A percentile compares a stretch with the other conserved stretches of the same genome.
phyloP scores from a whole-genome alignment of 192 early-diverging fungal species.

The Podochytrium sp. region DNA sequence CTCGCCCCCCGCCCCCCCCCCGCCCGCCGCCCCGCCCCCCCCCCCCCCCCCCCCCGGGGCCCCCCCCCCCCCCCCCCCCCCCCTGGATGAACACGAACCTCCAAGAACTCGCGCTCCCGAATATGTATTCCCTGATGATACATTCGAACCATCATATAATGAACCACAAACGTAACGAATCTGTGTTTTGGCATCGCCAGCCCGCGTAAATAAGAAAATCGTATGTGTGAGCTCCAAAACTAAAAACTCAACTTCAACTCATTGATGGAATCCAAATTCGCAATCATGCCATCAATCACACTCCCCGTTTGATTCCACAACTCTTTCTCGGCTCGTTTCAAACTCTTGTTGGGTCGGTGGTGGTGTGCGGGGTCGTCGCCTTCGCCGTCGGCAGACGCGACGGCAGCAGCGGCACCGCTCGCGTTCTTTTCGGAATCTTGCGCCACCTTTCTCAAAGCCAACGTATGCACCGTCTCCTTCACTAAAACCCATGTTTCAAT shows the following conservation, averaged over 20 bases:
- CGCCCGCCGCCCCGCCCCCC: too few relatives aligned
- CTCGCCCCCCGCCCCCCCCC: too few relatives aligned
- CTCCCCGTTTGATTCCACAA: conserved; percentile 33
- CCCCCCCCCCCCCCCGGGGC: too few relatives aligned
- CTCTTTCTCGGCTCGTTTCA: conserved; percentile 33
- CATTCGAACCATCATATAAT: conserved; percentile 76
- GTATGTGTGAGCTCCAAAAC: not conserved
- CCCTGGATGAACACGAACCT: too few relatives aligned
- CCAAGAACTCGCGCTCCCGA: conserved; percentile 74
- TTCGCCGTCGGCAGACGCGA: not conserved
- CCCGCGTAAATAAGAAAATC: not conserved
- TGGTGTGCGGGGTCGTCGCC: not conserved
- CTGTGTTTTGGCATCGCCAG: conserved; percentile 32
- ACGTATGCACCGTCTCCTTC: not conserved
- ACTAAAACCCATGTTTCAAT: conserved; percentile 11
- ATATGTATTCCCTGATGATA: conserved; percentile 88
- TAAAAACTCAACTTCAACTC: conserved; percentile 57
- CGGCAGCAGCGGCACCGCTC: too few relatives aligned
- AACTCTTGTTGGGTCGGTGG: not conserved
- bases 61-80: too few relatives aligned
- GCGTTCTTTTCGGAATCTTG: conserved; percentile 1
- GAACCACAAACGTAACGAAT: conserved; percentile 71
- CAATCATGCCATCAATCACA: conserved; percentile 60
- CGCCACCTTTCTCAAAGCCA: conserved; percentile 18
- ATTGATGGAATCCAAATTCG: conserved; percentile 66